These are phyloP conservation scores for Tulasnella sp. DNA, from an alignment of 768 basidiomycete genomes.

Conservation along the genomic window DNA sequence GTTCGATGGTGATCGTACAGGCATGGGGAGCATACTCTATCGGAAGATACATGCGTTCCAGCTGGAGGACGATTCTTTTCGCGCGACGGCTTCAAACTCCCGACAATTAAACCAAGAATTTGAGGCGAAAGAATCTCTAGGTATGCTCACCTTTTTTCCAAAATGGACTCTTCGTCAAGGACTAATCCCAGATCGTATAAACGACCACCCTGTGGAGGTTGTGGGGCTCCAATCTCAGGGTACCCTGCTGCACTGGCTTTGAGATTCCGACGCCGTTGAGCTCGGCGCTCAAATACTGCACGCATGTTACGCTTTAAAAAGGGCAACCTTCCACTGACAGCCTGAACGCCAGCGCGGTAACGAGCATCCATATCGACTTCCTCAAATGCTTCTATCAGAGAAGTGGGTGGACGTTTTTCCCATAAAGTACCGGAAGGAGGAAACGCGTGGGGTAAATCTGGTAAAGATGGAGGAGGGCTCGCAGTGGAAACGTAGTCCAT, in stretches of 20 bases:
- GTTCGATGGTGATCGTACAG: not conserved
- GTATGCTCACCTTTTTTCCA: not conserved
- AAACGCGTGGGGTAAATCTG: not conserved
- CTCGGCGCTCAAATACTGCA: not conserved
- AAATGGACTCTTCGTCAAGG: slow-evolving; percentile 1
- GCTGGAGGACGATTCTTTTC: not conserved
- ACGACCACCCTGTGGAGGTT: not conserved
- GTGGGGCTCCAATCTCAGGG: not conserved
- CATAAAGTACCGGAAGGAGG: not conserved
- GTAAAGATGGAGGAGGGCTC: not conserved
- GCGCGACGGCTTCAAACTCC: not conserved
- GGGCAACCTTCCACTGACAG: not conserved
- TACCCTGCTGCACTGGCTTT: not conserved
- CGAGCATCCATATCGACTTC: not conserved
- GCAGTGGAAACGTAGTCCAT: not conserved
- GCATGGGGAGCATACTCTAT: not conserved
- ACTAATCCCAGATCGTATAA: not conserved
- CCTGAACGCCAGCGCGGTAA: not conserved
- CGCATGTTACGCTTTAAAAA: slow-evolving; percentile 13
- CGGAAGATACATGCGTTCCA: not conserved
- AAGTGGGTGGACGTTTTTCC: not conserved
- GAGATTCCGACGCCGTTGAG: not conserved
- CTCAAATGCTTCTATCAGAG: not conserved
- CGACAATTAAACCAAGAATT: not conserved
- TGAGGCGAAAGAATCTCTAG: not conserved